Percentiles rank a stretch among this genome's conserved stretches.
Evolutionary conservation across 2,329 filamentous ascomycete genomes (phyloP).

Genomic region (Lachnellula cervina): DNA sequence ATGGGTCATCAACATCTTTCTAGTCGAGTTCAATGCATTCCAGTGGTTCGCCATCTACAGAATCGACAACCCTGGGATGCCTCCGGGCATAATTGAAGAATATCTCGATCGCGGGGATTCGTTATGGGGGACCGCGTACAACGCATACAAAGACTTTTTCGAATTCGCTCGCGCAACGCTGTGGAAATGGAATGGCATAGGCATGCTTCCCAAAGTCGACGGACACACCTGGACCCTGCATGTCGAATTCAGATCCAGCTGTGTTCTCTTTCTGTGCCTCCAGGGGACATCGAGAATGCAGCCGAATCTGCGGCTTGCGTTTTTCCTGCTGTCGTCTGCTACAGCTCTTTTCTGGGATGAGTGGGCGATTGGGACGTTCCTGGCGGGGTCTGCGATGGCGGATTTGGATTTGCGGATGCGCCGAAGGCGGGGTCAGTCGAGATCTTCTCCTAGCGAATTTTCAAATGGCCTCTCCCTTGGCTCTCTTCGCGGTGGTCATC

Average conservation of each 20-base stretch:
- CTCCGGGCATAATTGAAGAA: background rate
- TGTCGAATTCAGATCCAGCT: background rate
- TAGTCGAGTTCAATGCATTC: conserved; percentile 1
- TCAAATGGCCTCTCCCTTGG: background rate
- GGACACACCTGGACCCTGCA: conserved; percentile 1
- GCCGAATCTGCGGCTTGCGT: background rate
- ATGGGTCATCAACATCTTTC: conserved; percentile 3
- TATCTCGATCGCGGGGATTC: background rate
- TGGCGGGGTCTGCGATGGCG: background rate
- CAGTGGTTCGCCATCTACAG: background rate
- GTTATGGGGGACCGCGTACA: background rate
- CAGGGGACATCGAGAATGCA: background rate
- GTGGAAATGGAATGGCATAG: background rate
- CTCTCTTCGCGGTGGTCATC: background rate
- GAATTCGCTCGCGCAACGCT: background rate
- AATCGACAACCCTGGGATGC: background rate
- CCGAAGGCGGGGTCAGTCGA: background rate
- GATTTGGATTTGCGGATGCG: conserved; percentile 2
- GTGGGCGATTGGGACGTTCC: background rate
- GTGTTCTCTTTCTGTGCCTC: background rate
- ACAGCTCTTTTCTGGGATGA: background rate
- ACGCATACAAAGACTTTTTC: background rate
- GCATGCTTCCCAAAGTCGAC: background rate
- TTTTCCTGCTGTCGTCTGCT: background rate
- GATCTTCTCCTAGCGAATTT: background rate